A percentile compares a stretch with the other conserved stretches of the same genome.
These are phyloP conservation scores for Alternaria metachromatica DNA, from an alignment of 2,329 filamentous ascomycete species.

Conservation along the genomic window DNA sequence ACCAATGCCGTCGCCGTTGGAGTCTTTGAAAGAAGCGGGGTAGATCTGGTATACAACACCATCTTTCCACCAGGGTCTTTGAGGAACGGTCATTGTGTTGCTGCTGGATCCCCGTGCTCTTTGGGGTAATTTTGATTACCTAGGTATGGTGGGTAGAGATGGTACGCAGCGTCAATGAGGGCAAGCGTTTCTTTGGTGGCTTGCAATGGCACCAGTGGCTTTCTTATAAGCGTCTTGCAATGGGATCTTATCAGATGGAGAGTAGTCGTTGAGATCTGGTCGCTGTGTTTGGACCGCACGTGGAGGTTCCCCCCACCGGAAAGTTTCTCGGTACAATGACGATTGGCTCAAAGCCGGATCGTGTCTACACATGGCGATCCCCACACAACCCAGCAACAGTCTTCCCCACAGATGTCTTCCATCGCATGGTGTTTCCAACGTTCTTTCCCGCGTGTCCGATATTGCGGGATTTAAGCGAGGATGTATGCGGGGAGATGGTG, in stretches of 20 bases:
- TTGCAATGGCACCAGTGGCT: slow-evolving; percentile 7
- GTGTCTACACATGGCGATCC: slow-evolving; percentile 1
- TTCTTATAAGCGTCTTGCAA: slow-evolving; percentile 11
- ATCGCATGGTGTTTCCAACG: not conserved
- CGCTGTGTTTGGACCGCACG: not conserved
- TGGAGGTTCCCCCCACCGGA: not conserved
- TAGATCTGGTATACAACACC: slow-evolving; percentile 68
- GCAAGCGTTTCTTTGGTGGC: slow-evolving; percentile 3
- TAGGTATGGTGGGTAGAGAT: not conserved
- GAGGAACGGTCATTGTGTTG: slow-evolving; percentile 36
- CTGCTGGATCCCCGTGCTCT: not conserved
- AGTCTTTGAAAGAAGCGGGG: slow-evolving; percentile 67
- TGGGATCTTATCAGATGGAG: not conserved
- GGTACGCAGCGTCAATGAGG: slow-evolving; percentile 2
- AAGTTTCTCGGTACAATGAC: slow-evolving; percentile 7
- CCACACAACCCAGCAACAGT: slow-evolving; percentile 1
- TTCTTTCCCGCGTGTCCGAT: not conserved
- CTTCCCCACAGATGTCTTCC: slow-evolving; percentile 2
- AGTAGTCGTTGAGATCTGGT: not conserved
- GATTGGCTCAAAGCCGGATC: slow-evolving; percentile 23
- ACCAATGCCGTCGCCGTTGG: slow-evolving; percentile 62
- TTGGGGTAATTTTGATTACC: not conserved
- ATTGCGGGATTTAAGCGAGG: slow-evolving; percentile 17
- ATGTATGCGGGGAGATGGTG: slow-evolving; percentile 12
- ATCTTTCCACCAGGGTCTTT: slow-evolving; percentile 65